Conservation (phyloP, 2,329 filamentous ascomycete genomes). For the Tolypocladium album region DNA sequence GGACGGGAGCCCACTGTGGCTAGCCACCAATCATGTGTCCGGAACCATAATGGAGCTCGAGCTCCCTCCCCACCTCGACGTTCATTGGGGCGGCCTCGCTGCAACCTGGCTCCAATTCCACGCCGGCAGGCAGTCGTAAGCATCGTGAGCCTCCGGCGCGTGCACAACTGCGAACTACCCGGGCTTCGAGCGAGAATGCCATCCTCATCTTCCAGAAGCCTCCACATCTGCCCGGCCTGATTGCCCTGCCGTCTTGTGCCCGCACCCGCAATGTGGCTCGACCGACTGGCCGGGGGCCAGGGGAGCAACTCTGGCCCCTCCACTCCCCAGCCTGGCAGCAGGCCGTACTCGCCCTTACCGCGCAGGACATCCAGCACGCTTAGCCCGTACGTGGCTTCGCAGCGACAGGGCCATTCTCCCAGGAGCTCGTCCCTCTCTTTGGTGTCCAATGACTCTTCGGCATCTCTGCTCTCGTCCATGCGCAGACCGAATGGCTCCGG, state of each 20-base stretch:
- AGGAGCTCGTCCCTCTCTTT: constrained; percentile 71
- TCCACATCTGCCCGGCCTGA: background rate
- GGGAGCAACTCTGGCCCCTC: constrained; percentile 46
- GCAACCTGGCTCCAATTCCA: background rate
- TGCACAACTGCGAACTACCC: background rate
- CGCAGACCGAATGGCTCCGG: constrained; percentile 57
- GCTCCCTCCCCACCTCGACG: background rate
- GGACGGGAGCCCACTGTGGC: background rate
- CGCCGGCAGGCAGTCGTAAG: background rate
- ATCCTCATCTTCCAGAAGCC: background rate
- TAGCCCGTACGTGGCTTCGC: constrained; percentile 56
- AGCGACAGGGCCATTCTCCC: constrained; percentile 56
- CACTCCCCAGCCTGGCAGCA: constrained; percentile 51
- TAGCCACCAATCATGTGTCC: background rate
- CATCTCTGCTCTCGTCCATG: constrained; percentile 58
- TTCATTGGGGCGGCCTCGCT: background rate
- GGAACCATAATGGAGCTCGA: background rate
- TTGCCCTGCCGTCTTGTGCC: constrained; percentile 1
- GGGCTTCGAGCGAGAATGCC: background rate
- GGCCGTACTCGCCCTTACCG: constrained; percentile 61
- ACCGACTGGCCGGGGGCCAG: constrained; percentile 64
- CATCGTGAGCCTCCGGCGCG: background rate
- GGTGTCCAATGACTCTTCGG: constrained; percentile 64
- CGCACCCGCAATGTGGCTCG: constrained; percentile 65
- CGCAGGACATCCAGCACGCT: constrained; percentile 58